Evolutionary conservation across 2,329 filamentous ascomycete species (phyloP).

Genomic region (Whalleya microplaca): DNA sequence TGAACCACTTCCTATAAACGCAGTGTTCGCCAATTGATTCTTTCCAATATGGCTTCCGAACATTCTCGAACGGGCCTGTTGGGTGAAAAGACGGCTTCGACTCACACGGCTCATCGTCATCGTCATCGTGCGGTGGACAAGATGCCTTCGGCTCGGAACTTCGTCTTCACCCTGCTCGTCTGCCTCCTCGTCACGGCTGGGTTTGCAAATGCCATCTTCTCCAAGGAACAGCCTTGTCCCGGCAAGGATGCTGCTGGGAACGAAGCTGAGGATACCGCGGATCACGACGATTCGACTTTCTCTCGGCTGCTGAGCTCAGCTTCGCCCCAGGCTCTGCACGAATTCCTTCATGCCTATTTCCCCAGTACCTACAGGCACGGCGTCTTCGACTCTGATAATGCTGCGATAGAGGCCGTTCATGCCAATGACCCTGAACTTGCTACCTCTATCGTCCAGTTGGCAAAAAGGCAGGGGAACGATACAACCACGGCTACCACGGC

Average conservation of each 20-base stretch:
- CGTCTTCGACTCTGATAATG: conserved; percentile 66
- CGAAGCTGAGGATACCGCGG: conserved; percentile 14
- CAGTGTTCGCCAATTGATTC: conserved; percentile 7
- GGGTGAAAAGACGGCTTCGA: conserved; percentile 12
- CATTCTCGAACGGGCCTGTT: conserved; percentile 10
- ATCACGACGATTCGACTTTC: conserved; percentile 44
- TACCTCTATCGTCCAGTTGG: conserved; percentile 65
- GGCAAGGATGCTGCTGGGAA: conserved; percentile 18
- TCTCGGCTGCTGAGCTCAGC: conserved; percentile 59
- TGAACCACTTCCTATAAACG: conserved; percentile 17
- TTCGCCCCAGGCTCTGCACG: conserved; percentile 65
- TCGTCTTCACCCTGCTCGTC: conserved; percentile 40
- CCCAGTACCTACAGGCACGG: conserved; percentile 69
- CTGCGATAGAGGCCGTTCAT: conserved; percentile 66
- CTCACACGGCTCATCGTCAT: conserved; percentile 2
- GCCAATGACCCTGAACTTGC: conserved; percentile 64
- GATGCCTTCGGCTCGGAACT: conserved; percentile 45
- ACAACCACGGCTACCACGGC: conserved; percentile 34
- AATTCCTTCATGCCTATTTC: conserved; percentile 66
- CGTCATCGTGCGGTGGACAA: conserved; percentile 20
- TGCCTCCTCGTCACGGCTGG: conserved; percentile 40
- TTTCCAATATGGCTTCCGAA: conserved; percentile 19
- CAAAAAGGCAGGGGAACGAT: conserved; percentile 57
- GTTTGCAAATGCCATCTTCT: conserved; percentile 37
- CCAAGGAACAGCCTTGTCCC: conserved; percentile 26